Evolutionary conservation across 2,329 filamentous ascomycete genomes (phyloP).

Genomic region (Cladosporium sp.): DNA sequence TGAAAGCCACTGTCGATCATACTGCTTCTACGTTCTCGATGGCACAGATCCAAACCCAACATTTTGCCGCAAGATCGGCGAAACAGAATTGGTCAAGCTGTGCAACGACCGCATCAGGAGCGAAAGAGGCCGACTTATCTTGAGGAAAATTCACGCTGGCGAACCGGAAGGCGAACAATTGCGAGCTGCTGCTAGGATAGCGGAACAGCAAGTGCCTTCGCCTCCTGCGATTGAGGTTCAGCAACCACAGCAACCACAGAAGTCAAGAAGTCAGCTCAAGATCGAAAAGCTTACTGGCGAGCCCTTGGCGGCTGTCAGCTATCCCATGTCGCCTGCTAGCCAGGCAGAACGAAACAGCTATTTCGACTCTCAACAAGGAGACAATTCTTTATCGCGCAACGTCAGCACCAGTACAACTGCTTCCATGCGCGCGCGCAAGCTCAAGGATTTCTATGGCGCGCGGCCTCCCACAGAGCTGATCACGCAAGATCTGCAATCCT

Average conservation of each 20-base stretch:
- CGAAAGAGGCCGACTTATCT: slow-evolving; percentile 84
- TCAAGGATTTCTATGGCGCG: slow-evolving; percentile 84
- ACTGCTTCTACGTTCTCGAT: slow-evolving; percentile 92
- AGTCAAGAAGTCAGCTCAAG: slow-evolving; percentile 79
- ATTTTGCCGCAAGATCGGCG: slow-evolving; percentile 76
- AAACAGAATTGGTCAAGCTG: slow-evolving; percentile 84
- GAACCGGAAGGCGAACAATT: slow-evolving; percentile 86
- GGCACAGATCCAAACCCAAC: slow-evolving; percentile 78
- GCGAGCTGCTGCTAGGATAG: slow-evolving; percentile 81
- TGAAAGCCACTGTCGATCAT: slow-evolving; percentile 88
- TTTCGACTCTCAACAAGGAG: slow-evolving; percentile 32
- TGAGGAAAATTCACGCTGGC: slow-evolving; percentile 87
- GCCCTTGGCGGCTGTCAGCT: slow-evolving; percentile 77
- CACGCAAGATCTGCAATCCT: slow-evolving; percentile 90
- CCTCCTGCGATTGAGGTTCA: slow-evolving; percentile 56
- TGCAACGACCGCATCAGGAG: slow-evolving; percentile 81
- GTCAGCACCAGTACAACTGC: slow-evolving; percentile 33
- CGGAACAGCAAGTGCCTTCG: slow-evolving; percentile 64
- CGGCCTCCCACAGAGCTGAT: slow-evolving; percentile 96
- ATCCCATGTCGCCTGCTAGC: slow-evolving; percentile 79
- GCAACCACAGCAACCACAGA: slow-evolving; percentile 56
- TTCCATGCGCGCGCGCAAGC: slow-evolving; percentile 45
- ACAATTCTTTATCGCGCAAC: slow-evolving; percentile 24
- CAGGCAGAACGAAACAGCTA: slow-evolving; percentile 61
- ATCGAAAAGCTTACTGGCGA: slow-evolving; percentile 87